Base-by-base conservation (phyloP, 2,329 filamentous ascomycete species). In the Sarocladium strictum region DNA sequence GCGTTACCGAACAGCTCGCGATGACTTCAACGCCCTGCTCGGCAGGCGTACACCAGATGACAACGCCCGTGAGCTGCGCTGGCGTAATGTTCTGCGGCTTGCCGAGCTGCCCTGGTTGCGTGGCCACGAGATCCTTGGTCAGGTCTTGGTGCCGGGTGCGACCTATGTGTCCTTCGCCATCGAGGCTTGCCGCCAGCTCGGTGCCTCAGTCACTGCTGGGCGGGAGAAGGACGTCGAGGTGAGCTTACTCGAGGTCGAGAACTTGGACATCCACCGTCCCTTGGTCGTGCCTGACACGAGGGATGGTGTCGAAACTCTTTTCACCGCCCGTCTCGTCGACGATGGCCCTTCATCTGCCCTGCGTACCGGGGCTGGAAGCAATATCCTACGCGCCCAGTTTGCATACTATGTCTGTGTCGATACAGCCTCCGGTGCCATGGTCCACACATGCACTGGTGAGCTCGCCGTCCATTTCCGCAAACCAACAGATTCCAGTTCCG, bases 51-150 rank as follows among this genome's bases (percentile, higher is more conserved):
- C 71, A 2, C 66, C 68, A 1, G 75, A 78, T 56, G 72, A 72
- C 2, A 70, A 69, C n/a, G 66, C 71, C 0, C 72, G 72, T 43
- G 71, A 78, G 55, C 74, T 75, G 10, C 67, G 71, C 5, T 80
- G 77, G 77, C 70, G 76, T 11, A 74, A 74, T 1, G 77, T 76
- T 57, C 67, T 80, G 32, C 73, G 76, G 9, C 54, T 76, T 7
- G 66, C 67, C 0, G 76, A 81, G 60, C 75, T 76, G 49, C 76
- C 77, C 1, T 81, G 79, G 78, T 67, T 81, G 9, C 64, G 68
- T 51, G 75, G 80, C 54, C 78, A 81, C 55, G 71, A 75, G 21
- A 70, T 81, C 9, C 75, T 54, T 12, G 56, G 54, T 2, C 38
- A 54, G 52, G 56, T 58, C 10, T 21, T 58, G 14, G 33, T 58